Conservation (phyloP, 1,284 basidiomycete genomes). For the Fomitopsis palustris region DNA sequence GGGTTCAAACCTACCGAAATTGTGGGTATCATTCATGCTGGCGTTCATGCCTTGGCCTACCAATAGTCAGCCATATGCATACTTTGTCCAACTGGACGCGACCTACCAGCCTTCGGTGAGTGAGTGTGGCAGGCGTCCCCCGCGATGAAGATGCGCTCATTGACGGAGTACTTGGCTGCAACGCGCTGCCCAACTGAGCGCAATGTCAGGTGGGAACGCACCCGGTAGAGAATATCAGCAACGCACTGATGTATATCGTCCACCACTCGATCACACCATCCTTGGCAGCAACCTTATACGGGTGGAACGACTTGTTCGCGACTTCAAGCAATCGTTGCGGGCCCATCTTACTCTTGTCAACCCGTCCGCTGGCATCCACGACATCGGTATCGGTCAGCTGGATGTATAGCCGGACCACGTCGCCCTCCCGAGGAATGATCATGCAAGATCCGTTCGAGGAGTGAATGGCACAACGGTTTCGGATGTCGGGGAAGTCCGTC, state of each 20-base stretch:
- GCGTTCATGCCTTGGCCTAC: slow-evolving; percentile 68
- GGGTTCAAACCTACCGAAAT: slow-evolving; percentile 45
- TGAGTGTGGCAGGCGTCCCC: slow-evolving; percentile 85
- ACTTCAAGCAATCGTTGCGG: slow-evolving; percentile 63
- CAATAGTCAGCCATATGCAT: not conserved
- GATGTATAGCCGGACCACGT: slow-evolving; percentile 72
- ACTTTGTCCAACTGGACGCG: not conserved
- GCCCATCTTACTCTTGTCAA: slow-evolving; percentile 59
- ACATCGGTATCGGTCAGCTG: slow-evolving; percentile 58
- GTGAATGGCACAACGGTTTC: slow-evolving; percentile 63
- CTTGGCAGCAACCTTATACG: slow-evolving; percentile 60
- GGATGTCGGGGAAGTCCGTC: slow-evolving; percentile 81
- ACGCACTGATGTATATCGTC: slow-evolving; percentile 65
- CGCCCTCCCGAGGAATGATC: slow-evolving; percentile 75
- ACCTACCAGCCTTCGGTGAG: slow-evolving; percentile 59
- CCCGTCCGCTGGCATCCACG: slow-evolving; percentile 49
- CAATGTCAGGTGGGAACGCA: not conserved
- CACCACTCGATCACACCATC: slow-evolving; percentile 75
- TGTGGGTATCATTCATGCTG: slow-evolving; percentile 83
- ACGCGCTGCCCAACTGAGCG: slow-evolving; percentile 69
- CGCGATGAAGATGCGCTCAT: slow-evolving; percentile 77
- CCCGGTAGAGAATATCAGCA: too few relatives aligned
- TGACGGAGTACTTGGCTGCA: slow-evolving; percentile 60
- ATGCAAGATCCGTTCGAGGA: slow-evolving; percentile 53
- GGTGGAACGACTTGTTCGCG: slow-evolving; percentile 63